A percentile compares a stretch with the other conserved stretches of the same genome.
phyloP scores from a whole-genome alignment of 2,329 filamentous ascomycete genomes.

The Corynespora cassiicola region DNA sequence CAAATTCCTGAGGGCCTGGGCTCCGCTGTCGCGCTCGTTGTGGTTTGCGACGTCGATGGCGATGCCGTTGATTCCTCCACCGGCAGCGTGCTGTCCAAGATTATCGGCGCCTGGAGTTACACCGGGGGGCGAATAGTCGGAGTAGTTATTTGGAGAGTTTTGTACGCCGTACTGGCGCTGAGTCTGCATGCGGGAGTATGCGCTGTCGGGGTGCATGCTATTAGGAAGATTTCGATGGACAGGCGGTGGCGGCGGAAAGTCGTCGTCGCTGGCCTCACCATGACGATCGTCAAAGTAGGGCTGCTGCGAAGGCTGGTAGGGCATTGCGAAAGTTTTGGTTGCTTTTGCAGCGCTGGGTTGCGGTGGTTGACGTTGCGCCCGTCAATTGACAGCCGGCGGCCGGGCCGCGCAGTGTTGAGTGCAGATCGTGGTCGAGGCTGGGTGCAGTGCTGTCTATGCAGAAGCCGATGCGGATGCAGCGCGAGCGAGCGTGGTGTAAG shows the following conservation, averaged over 20 bases:
- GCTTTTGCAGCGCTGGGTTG: conserved; percentile 2
- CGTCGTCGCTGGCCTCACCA: conserved; percentile 19
- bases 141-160: conserved; percentile 38
- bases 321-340: conserved; percentile 15
- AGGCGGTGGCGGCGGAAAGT: conserved; percentile 43
- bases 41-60: conserved; percentile 70
- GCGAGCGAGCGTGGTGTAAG: too few relatives aligned
- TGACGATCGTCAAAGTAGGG: conserved; percentile 28
- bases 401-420: not conserved
- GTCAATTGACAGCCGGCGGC: conserved; percentile 1
- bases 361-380: conserved; percentile 3
- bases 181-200: conserved; percentile 23
- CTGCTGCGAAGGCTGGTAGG: conserved; percentile 26
- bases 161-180: conserved; percentile 31
- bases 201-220: conserved; percentile 30
- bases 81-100: conserved; percentile 65
- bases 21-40: conserved; percentile 65
- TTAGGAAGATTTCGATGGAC: conserved; percentile 34
- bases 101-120: conserved; percentile 72
- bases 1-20: conserved; percentile 64
- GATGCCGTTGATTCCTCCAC: conserved; percentile 72
- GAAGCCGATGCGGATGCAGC: too few relatives aligned
- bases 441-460: too few relatives aligned
- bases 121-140: conserved; percentile 39
- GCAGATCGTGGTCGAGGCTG: too few relatives aligned